Evolutionary conservation across 2,329 filamentous ascomycete species (phyloP).

Genomic region (Bipolaris zeicola): DNA sequence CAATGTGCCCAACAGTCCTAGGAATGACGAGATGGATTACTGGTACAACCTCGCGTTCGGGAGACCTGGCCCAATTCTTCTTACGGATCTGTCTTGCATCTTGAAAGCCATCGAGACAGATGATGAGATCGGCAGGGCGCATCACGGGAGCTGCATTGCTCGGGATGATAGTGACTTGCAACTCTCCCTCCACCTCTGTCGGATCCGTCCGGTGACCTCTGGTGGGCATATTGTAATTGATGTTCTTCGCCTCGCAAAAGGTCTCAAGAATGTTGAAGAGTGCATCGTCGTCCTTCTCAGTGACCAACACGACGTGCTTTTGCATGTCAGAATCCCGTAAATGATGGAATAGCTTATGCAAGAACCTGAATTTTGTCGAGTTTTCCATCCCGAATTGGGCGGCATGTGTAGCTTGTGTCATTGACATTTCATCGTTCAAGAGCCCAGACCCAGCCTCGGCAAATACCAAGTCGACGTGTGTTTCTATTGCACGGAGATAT

Average conservation of each 20-base stretch:
- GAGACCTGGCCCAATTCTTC: constrained; percentile 31
- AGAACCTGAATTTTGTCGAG: constrained; percentile 44
- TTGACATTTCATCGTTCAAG: constrained; percentile 13
- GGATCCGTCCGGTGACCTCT: constrained; percentile 19
- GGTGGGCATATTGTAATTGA: constrained; percentile 36
- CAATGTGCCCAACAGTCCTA: constrained; percentile 52
- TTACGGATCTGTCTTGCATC: constrained; percentile 31
- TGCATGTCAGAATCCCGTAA: constrained; percentile 23
- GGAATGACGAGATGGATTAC: constrained; percentile 51
- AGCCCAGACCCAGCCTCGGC: constrained; percentile 22
- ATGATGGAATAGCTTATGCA: constrained; percentile 29
- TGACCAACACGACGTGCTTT: constrained; percentile 38
- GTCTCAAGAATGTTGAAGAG: constrained; percentile 37
- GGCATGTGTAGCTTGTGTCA: constrained; percentile 25
- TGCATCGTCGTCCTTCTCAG: constrained; percentile 27
- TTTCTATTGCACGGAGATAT: constrained; percentile 35
- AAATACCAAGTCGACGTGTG: constrained; percentile 40
- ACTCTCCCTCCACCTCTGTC: constrained; percentile 14
- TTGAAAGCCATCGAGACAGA: constrained; percentile 49
- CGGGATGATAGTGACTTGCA: constrained; percentile 47
- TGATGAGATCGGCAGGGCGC: constrained; percentile 45
- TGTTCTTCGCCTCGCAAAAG: constrained; percentile 28
- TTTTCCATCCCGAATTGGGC: constrained; percentile 38
- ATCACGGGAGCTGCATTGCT: constrained; percentile 26
- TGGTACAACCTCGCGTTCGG: constrained; percentile 27